Conservation (phyloP, 805 yeast genomes). For the Clavispora santaluciae region DNA sequence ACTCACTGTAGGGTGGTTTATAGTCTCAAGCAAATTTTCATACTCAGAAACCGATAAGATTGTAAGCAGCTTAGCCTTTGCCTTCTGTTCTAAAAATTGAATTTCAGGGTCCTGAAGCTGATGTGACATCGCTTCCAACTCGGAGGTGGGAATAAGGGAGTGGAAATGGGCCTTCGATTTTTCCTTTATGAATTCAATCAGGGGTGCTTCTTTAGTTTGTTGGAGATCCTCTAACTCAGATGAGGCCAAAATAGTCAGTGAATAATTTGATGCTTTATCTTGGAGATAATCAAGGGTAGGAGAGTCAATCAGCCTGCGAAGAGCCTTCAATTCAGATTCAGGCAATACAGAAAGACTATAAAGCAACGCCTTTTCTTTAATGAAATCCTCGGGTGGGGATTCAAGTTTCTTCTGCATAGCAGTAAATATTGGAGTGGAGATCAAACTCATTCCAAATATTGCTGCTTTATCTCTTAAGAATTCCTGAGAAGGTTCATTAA, state of each 20-base stretch:
- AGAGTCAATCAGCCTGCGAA: neutral
- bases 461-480: constrained; percentile 5
- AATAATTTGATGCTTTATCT: neutral
- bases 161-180: neutral
- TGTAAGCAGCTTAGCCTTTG: constrained; percentile 4
- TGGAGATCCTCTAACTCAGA: neutral
- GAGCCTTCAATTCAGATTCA: neutral
- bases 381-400: neutral
- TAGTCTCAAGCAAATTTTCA: neutral
- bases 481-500: constrained; percentile 18
- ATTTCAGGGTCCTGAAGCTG: neutral
- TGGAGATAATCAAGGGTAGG: neutral
- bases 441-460: neutral
- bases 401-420: neutral
- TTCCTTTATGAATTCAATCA: neutral
- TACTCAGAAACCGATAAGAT: constrained; percentile 3
- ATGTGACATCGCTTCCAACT: constrained; percentile 4
- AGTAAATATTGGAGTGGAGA: neutral
- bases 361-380: constrained; percentile 5
- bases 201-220: neutral
- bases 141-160: constrained; percentile 16
- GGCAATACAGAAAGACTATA: constrained; percentile 6
- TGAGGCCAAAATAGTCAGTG: neutral
- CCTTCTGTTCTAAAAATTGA: constrained; percentile 2
- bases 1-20: neutral